These are phyloP conservation scores for Ceratobasidium sp. DNA, from an alignment of 1,284 basidiomycete genomes.

Conservation along the genomic window DNA sequence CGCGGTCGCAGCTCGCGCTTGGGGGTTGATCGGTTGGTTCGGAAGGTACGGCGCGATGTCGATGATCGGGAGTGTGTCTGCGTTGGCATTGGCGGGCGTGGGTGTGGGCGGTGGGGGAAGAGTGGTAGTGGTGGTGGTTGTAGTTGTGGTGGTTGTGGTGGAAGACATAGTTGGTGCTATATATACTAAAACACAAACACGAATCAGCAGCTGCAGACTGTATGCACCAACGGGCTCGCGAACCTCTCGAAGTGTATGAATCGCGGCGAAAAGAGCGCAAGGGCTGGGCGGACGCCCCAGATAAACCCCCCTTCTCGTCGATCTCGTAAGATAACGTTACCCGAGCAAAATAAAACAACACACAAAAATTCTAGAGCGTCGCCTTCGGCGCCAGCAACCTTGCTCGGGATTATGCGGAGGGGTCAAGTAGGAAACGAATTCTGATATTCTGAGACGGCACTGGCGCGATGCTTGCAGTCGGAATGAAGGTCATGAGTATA, in stretches of 20 bases:
- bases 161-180: constrained; percentile 7
- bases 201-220: neutral
- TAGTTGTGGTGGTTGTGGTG: neutral
- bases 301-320: neutral
- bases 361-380: no score
- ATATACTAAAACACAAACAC: neutral
- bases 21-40: constrained; percentile 15
- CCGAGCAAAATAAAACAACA: no score
- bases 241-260: constrained; percentile 6
- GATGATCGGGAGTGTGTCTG: constrained; percentile 56
- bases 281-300: neutral
- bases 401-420: no score
- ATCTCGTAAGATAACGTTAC: constrained; percentile 42
- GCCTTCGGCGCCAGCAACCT: no score
- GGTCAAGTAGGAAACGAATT: no score
- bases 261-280: constrained; percentile 42
- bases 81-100: neutral
- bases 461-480: no score
- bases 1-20: constrained; percentile 64
- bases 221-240: neutral
- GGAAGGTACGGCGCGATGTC: constrained; percentile 56
- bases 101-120: constrained; percentile 6
- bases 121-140: neutral
- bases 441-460: no score
- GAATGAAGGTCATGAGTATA: no score